Percentiles rank a stretch among this genome's conserved stretches.
These are phyloP conservation scores for Cryptococcus wingfieldii DNA, from an alignment of 1,284 basidiomycete species.

Conservation along the genomic window DNA sequence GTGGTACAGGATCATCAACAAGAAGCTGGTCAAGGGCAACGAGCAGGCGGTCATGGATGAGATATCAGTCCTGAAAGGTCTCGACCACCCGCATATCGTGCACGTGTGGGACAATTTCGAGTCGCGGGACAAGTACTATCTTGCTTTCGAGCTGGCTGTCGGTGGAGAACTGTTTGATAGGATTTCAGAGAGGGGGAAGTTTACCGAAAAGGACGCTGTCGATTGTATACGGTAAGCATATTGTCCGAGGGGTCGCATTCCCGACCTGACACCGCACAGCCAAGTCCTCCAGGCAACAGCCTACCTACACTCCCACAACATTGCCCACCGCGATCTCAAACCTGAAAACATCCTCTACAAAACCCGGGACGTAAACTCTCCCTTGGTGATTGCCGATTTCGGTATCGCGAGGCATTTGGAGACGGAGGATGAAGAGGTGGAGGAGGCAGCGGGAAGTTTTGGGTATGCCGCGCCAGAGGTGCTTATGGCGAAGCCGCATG, in stretches of 20 bases:
- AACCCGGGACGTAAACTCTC: slow-evolving; percentile 64
- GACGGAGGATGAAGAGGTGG: slow-evolving; percentile 69
- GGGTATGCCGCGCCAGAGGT: slow-evolving; percentile 96
- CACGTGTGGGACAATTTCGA: slow-evolving; percentile 64
- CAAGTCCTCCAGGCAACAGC: slow-evolving; percentile 68
- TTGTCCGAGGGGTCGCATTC: neutral
- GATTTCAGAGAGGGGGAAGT: slow-evolving; percentile 74
- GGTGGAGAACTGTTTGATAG: slow-evolving; percentile 88
- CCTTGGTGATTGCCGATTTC: slow-evolving; percentile 91
- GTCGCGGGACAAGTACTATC: slow-evolving; percentile 77
- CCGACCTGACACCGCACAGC: slow-evolving; percentile 11
- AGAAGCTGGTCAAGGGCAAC: slow-evolving; percentile 87
- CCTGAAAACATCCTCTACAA: slow-evolving; percentile 94
- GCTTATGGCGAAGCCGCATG: slow-evolving; percentile 73
- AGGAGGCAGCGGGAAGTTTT: slow-evolving; percentile 79
- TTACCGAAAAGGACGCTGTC: slow-evolving; percentile 82
- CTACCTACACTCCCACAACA: slow-evolving; percentile 79
- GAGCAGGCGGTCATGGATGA: slow-evolving; percentile 79
- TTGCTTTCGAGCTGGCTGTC: slow-evolving; percentile 82
- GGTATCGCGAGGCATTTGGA: slow-evolving; percentile 91
- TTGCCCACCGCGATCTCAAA: slow-evolving; percentile 91
- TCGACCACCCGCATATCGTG: slow-evolving; percentile 85
- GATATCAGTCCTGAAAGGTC: slow-evolving; percentile 79
- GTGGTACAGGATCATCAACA: slow-evolving; percentile 68
- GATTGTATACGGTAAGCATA: slow-evolving; percentile 59